These are phyloP conservation scores for Penicillium bialowiezense DNA, from an alignment of 495 filamentous ascomycete genomes.

Conservation along the genomic window DNA sequence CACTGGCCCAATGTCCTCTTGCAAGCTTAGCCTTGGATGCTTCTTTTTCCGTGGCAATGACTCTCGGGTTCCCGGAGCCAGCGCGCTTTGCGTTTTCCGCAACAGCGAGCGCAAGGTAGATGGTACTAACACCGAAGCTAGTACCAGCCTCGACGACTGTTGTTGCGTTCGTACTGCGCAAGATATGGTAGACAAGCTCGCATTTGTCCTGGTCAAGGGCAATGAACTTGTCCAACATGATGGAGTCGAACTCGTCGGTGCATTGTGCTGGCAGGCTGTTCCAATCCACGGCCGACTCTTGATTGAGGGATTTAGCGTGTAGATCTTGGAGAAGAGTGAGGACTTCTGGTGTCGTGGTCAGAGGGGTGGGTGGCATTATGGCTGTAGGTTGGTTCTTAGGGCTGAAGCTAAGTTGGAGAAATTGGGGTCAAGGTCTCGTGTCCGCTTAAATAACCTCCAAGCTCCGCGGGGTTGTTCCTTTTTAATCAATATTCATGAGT, in stretches of 20 bases:
- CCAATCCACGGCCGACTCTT: constrained; percentile 27
- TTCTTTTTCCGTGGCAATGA: constrained; percentile 60
- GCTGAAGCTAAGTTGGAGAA: not conserved
- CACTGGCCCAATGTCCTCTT: constrained; percentile 45
- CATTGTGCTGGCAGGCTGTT: constrained; percentile 9
- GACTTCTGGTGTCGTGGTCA: constrained; percentile 16
- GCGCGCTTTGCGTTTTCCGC: constrained; percentile 27
- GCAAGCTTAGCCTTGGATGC: constrained; percentile 44
- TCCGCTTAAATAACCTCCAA: not conserved
- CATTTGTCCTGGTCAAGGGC: constrained; percentile 56
- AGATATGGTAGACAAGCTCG: constrained; percentile 50
- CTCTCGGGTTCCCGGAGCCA: constrained; percentile 27
- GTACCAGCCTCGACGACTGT: constrained; percentile 57
- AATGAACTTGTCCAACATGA: constrained; percentile 53
- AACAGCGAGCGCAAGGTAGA: constrained; percentile 57
- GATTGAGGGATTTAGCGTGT: constrained; percentile 26
- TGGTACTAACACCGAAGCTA: constrained; percentile 57
- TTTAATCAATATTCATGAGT: not conserved
- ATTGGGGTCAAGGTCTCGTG: too few species aligned
- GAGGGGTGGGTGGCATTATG: constrained; percentile 17
- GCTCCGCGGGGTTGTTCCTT: not conserved
- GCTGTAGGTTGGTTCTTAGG: not conserved
- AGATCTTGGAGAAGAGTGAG: constrained; percentile 21
- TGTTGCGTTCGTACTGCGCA: constrained; percentile 39
- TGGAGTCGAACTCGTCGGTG: constrained; percentile 24